Evolutionary conservation across 2,329 filamentous ascomycete species (phyloP), one percentile per base, ranked within the genome.

Genomic region (Periconia digitata): DNA sequence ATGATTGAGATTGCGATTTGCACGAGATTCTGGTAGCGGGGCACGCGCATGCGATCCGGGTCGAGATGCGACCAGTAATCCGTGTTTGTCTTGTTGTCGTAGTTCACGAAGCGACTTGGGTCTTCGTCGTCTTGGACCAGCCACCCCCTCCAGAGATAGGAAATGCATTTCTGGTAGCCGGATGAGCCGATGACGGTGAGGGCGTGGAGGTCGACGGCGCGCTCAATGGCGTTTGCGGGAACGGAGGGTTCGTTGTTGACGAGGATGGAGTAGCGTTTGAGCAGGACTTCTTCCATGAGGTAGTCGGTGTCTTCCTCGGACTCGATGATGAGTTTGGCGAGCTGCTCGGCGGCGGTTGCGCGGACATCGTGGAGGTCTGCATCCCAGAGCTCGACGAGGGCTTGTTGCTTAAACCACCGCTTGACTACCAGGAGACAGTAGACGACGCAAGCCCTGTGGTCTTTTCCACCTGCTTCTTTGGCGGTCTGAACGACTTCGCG

Each of bases 141-240:
- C 94, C 94, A 99, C 18, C 94, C 94, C 53, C 85, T 84, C 94
- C 94, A 99, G 8, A 99, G 84, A 66, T 95, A 90, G 53, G 81
- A 84, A 63, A 97, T 90, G 67, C 92, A 97, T 74, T 95, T 96
- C 62, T 97, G 94, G 70, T 97, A 99, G 21, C 94, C 92, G 0
- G 90, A 91, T 0, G 89, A 92, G 2, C 90, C 90, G 53, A 97
- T 97, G 40, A 99, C 85, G 13, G 83, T 80, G 39, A 97, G 78
- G 1, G 92, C 90, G 68, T 99, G 94, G 21, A 97, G 75, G 63
- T 99, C 94, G 29, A 97, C 91, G 0, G 94, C 90, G 63, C 90
- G 89, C 71, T 99, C 94, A 50, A 99, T 85, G 18, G 90, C 94
- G 64, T 97, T 99, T 54, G 87, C 81, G 0, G 92, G 89, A 1